Evolutionary conservation across 148 eudicot species (phyloP), one percentile per base, ranked within the genome.

Genomic region (Vaccinium corymbosum): DNA sequence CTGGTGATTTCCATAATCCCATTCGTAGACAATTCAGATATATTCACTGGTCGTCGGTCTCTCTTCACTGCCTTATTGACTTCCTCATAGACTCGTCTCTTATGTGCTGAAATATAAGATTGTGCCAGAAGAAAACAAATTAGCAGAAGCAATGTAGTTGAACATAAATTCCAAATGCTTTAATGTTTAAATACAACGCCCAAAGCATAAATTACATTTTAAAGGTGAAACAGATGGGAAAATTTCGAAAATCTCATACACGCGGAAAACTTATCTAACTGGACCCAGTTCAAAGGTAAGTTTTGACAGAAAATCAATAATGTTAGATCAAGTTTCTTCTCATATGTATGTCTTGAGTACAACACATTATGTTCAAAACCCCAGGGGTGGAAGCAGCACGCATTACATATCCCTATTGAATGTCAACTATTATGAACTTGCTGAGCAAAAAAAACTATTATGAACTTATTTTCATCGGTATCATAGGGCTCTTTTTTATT

Each of bases 1-100:
- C 99, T 90, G 64, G 97, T 96, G 79, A 96, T 94, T 89, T 94
- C 97, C 99, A 96, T 96, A 76, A 96, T 89, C 84, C 98, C 99
- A 72, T 96, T 88, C 85, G 89, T 91, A 14, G 99, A 96, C 81
- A 96, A 86, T 89, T 96, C 99, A 78, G 94, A 92, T 83, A 96
- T 97, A 76, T 90, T 92, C 77, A 94, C 94, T 42, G 84, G 88
- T 81, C 98, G 94, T 32, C 97, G 95, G 80, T 96, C 99, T 87
- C 95, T 94, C 85, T 91, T 94, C 83, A 94, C 98, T 78, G 98
- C 97, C 84, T 92, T 93, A 79, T 87, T 94, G 84, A 96, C 94
- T 89, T 93, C 95, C 89, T 96, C 98, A 87, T 94, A 96, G 73
- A 96, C 94, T 85, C 91, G 84, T 86, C 94, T 94, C 87, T 93